These are phyloP conservation scores for Vigna angularis DNA, from an alignment of 306 rosid genomes.

Conservation along the genomic window DNA sequence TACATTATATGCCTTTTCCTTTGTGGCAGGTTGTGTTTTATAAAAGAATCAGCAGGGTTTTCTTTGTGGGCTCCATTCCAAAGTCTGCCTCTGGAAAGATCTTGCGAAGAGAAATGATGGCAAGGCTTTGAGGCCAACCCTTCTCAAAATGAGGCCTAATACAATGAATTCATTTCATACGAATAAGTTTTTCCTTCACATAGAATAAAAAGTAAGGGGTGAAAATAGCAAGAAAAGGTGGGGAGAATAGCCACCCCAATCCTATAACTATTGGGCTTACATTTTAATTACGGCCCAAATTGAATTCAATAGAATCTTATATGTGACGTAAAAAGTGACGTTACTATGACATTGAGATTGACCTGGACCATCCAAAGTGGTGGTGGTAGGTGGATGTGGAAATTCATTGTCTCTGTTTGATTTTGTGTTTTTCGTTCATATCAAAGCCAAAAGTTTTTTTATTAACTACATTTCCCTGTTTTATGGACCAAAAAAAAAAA, in stretches of 20 bases:
- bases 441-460: not conserved
- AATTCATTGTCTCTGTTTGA: too few relatives aligned
- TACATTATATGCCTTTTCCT: too few relatives aligned
- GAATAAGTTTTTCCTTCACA: too few relatives aligned
- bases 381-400: not conserved
- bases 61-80: conserved; percentile 66
- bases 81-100: conserved; percentile 75
- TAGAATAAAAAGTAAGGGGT: too few relatives aligned
- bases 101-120: conserved; percentile 56
- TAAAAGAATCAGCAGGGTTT: conserved; percentile 58
- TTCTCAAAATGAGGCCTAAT: too few relatives aligned
- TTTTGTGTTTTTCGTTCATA: too few relatives aligned
- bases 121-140: too few relatives aligned
- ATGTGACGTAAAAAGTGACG: not conserved
- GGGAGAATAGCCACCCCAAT: too few relatives aligned
- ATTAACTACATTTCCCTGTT: not conserved
- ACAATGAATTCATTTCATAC: too few relatives aligned
- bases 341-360: not conserved
- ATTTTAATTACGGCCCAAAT: not conserved
- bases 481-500: not conserved
- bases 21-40: conserved; percentile 67
- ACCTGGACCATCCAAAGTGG: not conserved
- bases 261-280: not conserved
- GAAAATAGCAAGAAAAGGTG: too few relatives aligned
- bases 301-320: not conserved